These are phyloP conservation scores for Fusarium foetens DNA, from an alignment of 2,329 filamentous ascomycete genomes.

Conservation along the genomic window DNA sequence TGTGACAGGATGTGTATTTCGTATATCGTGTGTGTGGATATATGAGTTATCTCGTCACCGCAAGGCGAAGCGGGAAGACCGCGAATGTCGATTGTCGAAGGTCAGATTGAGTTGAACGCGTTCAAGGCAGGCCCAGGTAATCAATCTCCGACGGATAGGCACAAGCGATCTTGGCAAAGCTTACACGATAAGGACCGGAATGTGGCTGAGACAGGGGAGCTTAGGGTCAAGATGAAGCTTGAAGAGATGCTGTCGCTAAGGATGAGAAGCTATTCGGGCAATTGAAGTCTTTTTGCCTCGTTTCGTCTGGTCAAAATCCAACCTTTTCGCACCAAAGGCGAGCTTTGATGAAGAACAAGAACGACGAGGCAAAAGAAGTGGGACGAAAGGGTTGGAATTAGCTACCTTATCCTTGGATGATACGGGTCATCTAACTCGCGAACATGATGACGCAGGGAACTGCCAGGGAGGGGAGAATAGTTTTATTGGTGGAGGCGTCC, in stretches of 20 bases:
- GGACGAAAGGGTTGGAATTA: conserved; percentile 24
- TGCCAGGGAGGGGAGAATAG: not conserved
- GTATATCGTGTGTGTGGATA: not conserved
- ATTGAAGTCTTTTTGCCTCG: not conserved
- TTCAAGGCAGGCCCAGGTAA: conserved; percentile 7
- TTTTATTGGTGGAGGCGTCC: conserved; percentile 8
- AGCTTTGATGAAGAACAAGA: conserved; percentile 32
- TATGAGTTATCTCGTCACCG: not conserved
- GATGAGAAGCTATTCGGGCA: not conserved
- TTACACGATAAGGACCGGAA: conserved; percentile 22
- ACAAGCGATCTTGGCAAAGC: conserved; percentile 18
- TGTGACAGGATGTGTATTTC: not conserved
- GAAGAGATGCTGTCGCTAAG: not conserved
- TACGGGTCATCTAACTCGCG: conserved; percentile 4
- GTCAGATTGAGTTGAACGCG: conserved; percentile 5
- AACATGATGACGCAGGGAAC: conserved; percentile 34
- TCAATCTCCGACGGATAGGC: conserved; percentile 16
- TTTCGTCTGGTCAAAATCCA: conserved; percentile 3
- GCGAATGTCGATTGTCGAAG: conserved; percentile 5
- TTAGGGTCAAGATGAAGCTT: not conserved
- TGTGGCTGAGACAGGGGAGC: conserved; percentile 25
- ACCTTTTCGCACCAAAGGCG: conserved; percentile 39
- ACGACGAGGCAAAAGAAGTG: conserved; percentile 22
- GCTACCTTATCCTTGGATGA: conserved; percentile 19
- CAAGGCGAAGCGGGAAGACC: conserved; percentile 3